phyloP scores from a whole-genome alignment of 192 early-diverging fungal species.

The Helicostylum pulchrum region DNA sequence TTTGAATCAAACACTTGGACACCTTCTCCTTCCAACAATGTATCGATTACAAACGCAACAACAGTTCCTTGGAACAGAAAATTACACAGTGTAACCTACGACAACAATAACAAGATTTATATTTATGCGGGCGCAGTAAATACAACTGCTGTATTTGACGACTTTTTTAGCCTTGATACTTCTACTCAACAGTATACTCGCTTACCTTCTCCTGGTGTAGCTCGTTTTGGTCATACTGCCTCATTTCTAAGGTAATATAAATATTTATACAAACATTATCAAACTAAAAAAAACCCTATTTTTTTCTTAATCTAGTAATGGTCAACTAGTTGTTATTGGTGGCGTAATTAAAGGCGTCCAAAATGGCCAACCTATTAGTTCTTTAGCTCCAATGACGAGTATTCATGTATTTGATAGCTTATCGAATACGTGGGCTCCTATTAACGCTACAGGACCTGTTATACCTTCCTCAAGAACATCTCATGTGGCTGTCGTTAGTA shows the following conservation, averaged over 20 bases:
- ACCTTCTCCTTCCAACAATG: neutral
- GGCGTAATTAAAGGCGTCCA: neutral
- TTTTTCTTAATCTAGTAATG: slow-evolving; percentile 9
- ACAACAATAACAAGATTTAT: slow-evolving; percentile 24
- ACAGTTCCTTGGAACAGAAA: slow-evolving; percentile 13
- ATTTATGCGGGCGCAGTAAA: slow-evolving; percentile 29
- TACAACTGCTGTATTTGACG: slow-evolving; percentile 8
- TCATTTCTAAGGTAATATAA: slow-evolving; percentile 16
- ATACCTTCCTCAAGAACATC: slow-evolving; percentile 9
- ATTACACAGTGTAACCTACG: slow-evolving; percentile 20
- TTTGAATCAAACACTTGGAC: slow-evolving; percentile 5
- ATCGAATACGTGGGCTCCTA: slow-evolving; percentile 17
- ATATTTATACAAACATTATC: no score
- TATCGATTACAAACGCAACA: neutral
- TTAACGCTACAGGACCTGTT: neutral
- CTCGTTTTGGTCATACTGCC: slow-evolving; percentile 28
- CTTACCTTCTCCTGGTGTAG: slow-evolving; percentile 14
- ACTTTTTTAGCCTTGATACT: slow-evolving; percentile 22
- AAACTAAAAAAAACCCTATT: no score
- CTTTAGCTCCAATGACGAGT: slow-evolving; percentile 17
- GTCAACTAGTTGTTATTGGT: slow-evolving; percentile 27
- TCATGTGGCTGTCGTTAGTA: slow-evolving; percentile 29
- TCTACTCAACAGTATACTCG: slow-evolving; percentile 5
- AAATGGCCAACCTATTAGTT: neutral
- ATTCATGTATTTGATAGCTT: slow-evolving; percentile 25